Conservation (phyloP, 176 grass and related monocot genomes). For the Eleusine indica region DNA sequence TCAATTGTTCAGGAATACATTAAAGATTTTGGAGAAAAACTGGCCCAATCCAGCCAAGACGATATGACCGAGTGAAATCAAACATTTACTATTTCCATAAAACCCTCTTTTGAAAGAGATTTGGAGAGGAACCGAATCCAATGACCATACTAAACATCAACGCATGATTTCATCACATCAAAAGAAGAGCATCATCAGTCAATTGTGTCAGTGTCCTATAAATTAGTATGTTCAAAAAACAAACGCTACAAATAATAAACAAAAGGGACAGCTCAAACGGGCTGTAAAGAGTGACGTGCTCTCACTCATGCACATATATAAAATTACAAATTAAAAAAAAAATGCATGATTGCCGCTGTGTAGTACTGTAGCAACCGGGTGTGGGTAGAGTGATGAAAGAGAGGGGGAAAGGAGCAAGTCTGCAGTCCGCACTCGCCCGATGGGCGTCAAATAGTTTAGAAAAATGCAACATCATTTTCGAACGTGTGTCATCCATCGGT, state of each 20-base stretch:
- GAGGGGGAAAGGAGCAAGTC: too few species aligned
- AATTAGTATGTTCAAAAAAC: neutral
- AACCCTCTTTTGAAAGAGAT: neutral
- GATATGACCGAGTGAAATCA: too few species aligned
- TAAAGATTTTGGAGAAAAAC: too few species aligned
- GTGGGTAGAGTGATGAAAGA: too few species aligned
- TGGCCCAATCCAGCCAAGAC: too few species aligned
- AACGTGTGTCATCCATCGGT: too few species aligned
- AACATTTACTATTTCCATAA: neutral
- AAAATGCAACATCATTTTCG: too few species aligned
- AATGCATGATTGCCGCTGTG: too few species aligned
- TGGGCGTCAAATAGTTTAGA: too few species aligned
- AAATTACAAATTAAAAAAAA: neutral
- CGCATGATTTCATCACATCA: neutral
- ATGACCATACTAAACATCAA: neutral
- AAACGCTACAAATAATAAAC: neutral
- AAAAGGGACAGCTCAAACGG: neutral
- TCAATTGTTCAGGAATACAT: too few species aligned
- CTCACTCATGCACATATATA: neutral
- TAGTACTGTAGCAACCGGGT: neutral
- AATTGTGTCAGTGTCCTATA: neutral
- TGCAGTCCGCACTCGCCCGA: too few species aligned
- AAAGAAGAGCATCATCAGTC: neutral
- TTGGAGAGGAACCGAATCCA: neutral
- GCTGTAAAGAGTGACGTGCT: neutral